Base-by-base conservation (phyloP, 176 grass and related monocot species). In the Bothriochloa decipiens region DNA sequence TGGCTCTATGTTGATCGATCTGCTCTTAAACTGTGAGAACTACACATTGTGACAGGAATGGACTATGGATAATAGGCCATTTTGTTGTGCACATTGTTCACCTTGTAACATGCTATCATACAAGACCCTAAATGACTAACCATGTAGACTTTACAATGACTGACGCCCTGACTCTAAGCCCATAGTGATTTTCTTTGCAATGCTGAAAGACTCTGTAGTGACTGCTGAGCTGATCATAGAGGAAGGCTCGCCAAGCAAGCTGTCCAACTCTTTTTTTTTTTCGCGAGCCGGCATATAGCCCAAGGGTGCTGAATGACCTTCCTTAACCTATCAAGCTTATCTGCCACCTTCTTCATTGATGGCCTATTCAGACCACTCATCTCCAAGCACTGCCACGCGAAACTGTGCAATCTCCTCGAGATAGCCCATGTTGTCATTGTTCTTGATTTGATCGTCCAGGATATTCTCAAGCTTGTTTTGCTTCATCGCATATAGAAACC, bases 341-440 rank as follows among this genome's bases (percentile, higher is more conserved):
- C 32, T 20, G 72, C 72, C 17, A 84, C 61, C 10, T 68, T 29
- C 22, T 39, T 84, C 61, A 84, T 68, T 17, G 61, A 53, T 10
- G 82, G 82, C 28, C 82, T 76, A 25, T 84, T 73, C 11, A 26
- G 16, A 15, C 72, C 72, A 20, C n/a, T 26, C 72, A 57, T 64
- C 3, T 67, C 74, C 40, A 84, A 65, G 61, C 82, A 84, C 0
- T 23, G 50, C 11, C 11, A n/a, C 2, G 58, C 82, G 5, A n/a
- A 84, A 63, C 72, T 62, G 9, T 12, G 82, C 62, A 26, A 77
- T 27, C 45, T 49, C 73, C 67, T 77, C 58, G 6, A 83, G 15
- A 36, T 12, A 26, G 27, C 66, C 39, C 20, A 47, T 6, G 11
- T 25, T 83, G 3, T 45, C 81, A 25, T 75, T 36, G 5, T 36